A percentile compares a stretch with the other conserved stretches of the same genome.
phyloP scores from a whole-genome alignment of 371 early-diverging fungal genomes.

The Conidiobolus incongruus region DNA sequence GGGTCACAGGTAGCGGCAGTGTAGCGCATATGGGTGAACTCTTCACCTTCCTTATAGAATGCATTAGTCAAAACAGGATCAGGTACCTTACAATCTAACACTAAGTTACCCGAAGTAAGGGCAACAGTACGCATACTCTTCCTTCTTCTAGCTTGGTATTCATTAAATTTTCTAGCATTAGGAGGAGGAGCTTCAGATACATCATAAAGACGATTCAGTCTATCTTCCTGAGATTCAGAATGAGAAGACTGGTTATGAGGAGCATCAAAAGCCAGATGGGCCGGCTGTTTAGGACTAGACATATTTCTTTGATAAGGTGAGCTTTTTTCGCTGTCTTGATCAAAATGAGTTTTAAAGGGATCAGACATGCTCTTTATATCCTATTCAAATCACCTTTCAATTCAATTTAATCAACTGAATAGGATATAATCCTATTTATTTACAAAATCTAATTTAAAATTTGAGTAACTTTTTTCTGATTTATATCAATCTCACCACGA shows the following conservation, averaged over 20 bases:
- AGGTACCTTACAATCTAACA: slow-evolving; percentile 24
- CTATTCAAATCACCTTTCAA: too few species aligned
- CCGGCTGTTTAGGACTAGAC: neutral
- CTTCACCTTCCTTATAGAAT: slow-evolving; percentile 16
- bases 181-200: slow-evolving; percentile 14
- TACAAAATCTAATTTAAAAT: too few species aligned
- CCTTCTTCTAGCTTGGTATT: slow-evolving; percentile 24
- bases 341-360: slow-evolving; percentile 2
- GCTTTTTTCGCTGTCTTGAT: neutral
- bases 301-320: neutral
- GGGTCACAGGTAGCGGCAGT: slow-evolving; percentile 42
- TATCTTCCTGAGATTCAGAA: neutral
- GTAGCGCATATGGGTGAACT: slow-evolving; percentile 44
- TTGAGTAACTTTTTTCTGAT: too few species aligned
- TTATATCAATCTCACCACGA: too few species aligned
- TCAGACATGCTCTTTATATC: too few species aligned
- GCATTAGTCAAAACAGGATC: slow-evolving; percentile 15
- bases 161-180: slow-evolving; percentile 16
- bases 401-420: too few species aligned
- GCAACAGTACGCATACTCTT: slow-evolving; percentile 17
- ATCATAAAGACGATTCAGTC: slow-evolving; percentile 13
- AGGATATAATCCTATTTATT: too few species aligned
- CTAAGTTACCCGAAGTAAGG: slow-evolving; percentile 21
- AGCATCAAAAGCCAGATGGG: neutral
- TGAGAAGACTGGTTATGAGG: too few species aligned